A percentile compares a stretch with the other conserved stretches of the same genome.
phyloP scores from a whole-genome alignment of 1,284 basidiomycete genomes.

The Ceratobasidium sp. region DNA sequence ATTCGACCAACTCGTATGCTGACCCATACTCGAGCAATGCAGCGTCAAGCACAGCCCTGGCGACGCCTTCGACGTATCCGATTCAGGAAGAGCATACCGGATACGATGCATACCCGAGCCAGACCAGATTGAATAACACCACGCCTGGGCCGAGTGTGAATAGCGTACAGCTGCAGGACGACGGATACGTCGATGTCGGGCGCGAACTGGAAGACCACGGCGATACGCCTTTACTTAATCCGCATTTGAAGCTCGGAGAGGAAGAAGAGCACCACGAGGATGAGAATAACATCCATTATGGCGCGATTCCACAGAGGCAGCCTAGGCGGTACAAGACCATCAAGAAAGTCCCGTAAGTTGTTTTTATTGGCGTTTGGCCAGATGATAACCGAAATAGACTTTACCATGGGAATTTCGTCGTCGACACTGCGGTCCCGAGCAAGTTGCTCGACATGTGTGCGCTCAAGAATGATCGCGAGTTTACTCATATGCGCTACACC shows the following conservation, averaged over 20 bases:
- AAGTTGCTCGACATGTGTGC: constrained; percentile 83
- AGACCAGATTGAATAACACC: constrained; percentile 4
- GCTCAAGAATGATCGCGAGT: constrained; percentile 81
- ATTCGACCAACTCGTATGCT: constrained; percentile 24
- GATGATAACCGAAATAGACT: constrained; percentile 54
- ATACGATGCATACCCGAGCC: too few species aligned
- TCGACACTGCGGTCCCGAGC: constrained; percentile 84
- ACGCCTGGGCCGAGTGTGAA: constrained; percentile 8
- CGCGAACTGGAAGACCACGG: constrained; percentile 32
- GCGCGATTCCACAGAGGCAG: constrained; percentile 83
- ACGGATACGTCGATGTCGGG: constrained; percentile 27
- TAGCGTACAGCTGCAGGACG: constrained; percentile 22
- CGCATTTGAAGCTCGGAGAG: neutral
- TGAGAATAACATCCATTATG: constrained; percentile 62
- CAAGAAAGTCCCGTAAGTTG: constrained; percentile 78
- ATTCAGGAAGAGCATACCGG: constrained; percentile 30
- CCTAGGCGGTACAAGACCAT: constrained; percentile 88
- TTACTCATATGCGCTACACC: constrained; percentile 92
- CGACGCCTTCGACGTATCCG: constrained; percentile 4
- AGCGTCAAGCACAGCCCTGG: too few species aligned
- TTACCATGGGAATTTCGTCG: constrained; percentile 90
- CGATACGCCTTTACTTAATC: constrained; percentile 21
- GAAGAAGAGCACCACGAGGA: constrained; percentile 43
- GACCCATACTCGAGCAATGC: constrained; percentile 25
- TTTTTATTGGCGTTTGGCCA: constrained; percentile 1